These are phyloP conservation scores for Letharia lupina DNA, from an alignment of 495 filamentous ascomycete genomes.

Conservation along the genomic window DNA sequence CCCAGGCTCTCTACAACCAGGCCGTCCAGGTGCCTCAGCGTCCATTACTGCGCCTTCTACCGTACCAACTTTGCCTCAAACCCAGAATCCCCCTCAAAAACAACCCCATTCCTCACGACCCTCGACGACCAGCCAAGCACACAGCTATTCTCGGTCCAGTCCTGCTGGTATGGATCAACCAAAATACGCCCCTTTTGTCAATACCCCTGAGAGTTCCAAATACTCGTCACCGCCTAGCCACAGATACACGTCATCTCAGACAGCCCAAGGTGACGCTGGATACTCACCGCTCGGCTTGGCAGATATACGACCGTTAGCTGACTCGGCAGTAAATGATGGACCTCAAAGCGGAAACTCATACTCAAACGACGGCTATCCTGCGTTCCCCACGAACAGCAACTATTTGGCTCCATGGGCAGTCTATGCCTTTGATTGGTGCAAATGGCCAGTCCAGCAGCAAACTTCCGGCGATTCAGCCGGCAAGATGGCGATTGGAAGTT, in stretches of 20 bases:
- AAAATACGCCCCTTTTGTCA: slow-evolving; percentile 63
- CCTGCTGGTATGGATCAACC: slow-evolving; percentile 67
- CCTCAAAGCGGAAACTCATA: slow-evolving; percentile 35
- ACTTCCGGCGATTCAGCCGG: slow-evolving; percentile 58
- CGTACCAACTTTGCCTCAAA: slow-evolving; percentile 61
- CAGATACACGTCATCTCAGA: slow-evolving; percentile 57
- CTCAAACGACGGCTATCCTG: slow-evolving; percentile 39
- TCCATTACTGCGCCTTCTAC: slow-evolving; percentile 62
- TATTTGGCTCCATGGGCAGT: slow-evolving; percentile 93
- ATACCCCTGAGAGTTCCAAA: slow-evolving; percentile 57
- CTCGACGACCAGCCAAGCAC: slow-evolving; percentile 55
- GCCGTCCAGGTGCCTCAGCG: slow-evolving; percentile 57
- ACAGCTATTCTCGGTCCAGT: slow-evolving; percentile 74
- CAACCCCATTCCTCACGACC: slow-evolving; percentile 61
- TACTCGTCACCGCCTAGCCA: slow-evolving; percentile 58
- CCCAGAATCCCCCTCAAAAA: slow-evolving; percentile 43
- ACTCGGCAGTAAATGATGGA: slow-evolving; percentile 59
- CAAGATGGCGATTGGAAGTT: slow-evolving; percentile 91
- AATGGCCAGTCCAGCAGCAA: slow-evolving; percentile 75
- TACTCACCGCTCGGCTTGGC: slow-evolving; percentile 85
- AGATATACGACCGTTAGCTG: slow-evolving; percentile 74
- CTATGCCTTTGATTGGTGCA: slow-evolving; percentile 98
- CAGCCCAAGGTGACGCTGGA: slow-evolving; percentile 60
- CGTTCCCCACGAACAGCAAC: slow-evolving; percentile 63
- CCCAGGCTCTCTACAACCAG: slow-evolving; percentile 67